Conservation (phyloP, 345 rosid genomes). For the Moricandia arvensis region DNA sequence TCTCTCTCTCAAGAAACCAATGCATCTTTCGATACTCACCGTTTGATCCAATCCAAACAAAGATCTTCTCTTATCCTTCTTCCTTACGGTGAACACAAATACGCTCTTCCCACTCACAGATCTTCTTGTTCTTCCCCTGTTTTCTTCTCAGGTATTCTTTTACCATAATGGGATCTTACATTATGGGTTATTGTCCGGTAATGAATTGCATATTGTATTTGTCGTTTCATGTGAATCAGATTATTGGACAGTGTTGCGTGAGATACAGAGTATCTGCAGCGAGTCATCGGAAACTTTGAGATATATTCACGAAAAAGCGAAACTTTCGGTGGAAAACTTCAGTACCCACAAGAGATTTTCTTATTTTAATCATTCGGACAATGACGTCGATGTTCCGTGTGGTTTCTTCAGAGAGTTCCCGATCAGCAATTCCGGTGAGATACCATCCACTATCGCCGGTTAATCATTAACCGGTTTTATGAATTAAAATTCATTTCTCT, state of each 20-base stretch:
- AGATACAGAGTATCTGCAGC: constrained; percentile 48
- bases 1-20: constrained; percentile 45
- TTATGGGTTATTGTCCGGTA: background rate
- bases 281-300: constrained; percentile 42
- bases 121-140: constrained; percentile 68
- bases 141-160: constrained; percentile 36
- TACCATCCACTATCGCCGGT: background rate
- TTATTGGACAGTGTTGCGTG: constrained; percentile 52
- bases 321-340: constrained; percentile 69
- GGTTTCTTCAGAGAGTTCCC: constrained; percentile 73
- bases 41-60: constrained; percentile 59
- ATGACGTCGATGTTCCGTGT: constrained; percentile 57
- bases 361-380: constrained; percentile 44
- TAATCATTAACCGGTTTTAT: background rate
- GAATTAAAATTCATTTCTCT: background rate
- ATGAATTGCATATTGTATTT: background rate
- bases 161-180: background rate
- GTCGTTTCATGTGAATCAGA: constrained; percentile 38
- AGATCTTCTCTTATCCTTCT: constrained; percentile 71
- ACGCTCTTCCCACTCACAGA: constrained; percentile 70
- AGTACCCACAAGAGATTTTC: constrained; percentile 53
- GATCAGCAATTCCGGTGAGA: constrained; percentile 57
- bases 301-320: constrained; percentile 50
- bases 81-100: constrained; percentile 88
- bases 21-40: constrained; percentile 79